Base-by-base conservation (phyloP, 2,329 filamentous ascomycete species). In the Hansfordia pulvinata region DNA sequence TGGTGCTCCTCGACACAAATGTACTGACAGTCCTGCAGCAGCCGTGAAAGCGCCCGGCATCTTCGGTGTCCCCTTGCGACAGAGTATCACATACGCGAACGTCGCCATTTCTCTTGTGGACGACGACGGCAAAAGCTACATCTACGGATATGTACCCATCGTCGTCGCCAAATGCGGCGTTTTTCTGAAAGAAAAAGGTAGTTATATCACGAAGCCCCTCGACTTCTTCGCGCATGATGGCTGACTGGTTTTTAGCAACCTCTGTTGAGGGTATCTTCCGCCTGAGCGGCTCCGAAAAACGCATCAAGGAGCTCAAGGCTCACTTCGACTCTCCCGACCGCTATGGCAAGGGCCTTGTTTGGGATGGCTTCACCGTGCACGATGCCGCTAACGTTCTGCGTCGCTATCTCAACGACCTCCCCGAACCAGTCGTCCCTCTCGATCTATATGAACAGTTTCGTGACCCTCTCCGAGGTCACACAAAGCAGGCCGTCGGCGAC, bases 121-220 rank as follows among this genome's bases (percentile, higher is more conserved):
- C 49, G 83, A 88, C 38, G 70, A 90, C 38, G 88, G 88, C 17
- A 75, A 90, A 52, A 93, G 84, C 56, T 96, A 93, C 52, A 94
- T 96, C 28, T 98, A 96, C 52, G 90, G 90, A 45, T 96, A 96
- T 46, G 88, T 98, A 6, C 90, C 90, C 11, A 96, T 98, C 37
- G 88, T 98, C 22, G 88, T 98, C 28, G 90, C 90, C 19, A 98
- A 98, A 53, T 96, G 90, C 50, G 90, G 90, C 35, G 86, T 98
- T 4, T 98, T 86, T 41, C 53, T 98, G 38, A 98, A 98, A 54
- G 90, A 98, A 53, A 94, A 93, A 70, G 90, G 90, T 94, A 53
- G 38, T 69, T 56, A 26, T 38, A 22, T 17, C 22, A 29, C n/a
- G n/a, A n/a, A n/a, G n/a, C n/a, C n/a, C n/a, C n/a, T n/a, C n/a